Evolutionary conservation across 768 basidiomycete genomes (phyloP).

Genomic region (Hebeloma cylindrosporum): DNA sequence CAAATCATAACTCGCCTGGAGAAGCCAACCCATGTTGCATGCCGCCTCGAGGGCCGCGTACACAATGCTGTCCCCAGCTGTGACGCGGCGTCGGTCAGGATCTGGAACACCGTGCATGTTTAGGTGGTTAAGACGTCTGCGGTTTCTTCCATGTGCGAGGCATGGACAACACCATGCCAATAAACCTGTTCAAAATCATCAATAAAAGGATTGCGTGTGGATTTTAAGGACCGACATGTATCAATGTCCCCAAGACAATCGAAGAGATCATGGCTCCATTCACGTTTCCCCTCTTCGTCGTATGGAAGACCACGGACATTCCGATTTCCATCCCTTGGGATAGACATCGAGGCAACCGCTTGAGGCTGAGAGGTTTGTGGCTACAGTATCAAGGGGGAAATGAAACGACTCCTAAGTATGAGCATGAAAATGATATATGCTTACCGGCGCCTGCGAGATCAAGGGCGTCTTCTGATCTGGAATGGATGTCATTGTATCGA

Average conservation of each 20-base stretch:
- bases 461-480: too few species aligned
- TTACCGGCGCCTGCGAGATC: too few species aligned
- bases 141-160: constrained; percentile 18
- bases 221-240: constrained; percentile 23
- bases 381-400: too few species aligned
- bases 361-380: constrained; percentile 14
- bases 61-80: constrained; percentile 11
- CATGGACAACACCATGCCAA: constrained; percentile 22
- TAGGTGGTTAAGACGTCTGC: constrained; percentile 20
- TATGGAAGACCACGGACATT: constrained; percentile 26
- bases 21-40: constrained; percentile 21
- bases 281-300: constrained; percentile 28
- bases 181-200: constrained; percentile 12
- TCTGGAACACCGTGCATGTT: constrained; percentile 17
- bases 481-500: too few species aligned
- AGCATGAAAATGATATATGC: too few species aligned
- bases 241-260: constrained; percentile 26
- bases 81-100: constrained; percentile 13
- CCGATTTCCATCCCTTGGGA: constrained; percentile 26
- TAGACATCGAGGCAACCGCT: constrained; percentile 17
- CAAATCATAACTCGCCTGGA: constrained; percentile 13
- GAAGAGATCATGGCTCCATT: constrained; percentile 33
- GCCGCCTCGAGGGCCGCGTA: constrained; percentile 14
- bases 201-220: not conserved
- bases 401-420: too few species aligned